Evolutionary conservation across 805 yeast species (phyloP).

Genomic region (Vanderwaltozyma polyspora): DNA sequence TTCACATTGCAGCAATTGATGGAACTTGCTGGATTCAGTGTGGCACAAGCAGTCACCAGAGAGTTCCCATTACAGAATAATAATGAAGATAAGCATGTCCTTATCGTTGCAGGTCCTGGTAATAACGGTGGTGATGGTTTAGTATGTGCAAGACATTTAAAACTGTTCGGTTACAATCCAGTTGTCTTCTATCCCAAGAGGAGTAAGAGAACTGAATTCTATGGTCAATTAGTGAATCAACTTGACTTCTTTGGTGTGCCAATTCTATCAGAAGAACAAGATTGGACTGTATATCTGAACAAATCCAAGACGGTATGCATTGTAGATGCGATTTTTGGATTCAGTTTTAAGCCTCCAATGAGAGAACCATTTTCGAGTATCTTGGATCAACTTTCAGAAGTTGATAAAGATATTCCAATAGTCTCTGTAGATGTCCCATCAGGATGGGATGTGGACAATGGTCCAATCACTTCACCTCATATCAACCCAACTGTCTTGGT

Average conservation of each 20-base stretch:
- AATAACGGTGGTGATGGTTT: conserved; percentile 95
- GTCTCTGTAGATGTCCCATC: conserved; percentile 87
- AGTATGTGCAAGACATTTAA: conserved; percentile 87
- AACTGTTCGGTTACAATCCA: conserved; percentile 69
- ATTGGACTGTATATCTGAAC: conserved; percentile 22
- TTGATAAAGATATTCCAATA: conserved; percentile 38
- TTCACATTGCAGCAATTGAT: conserved; percentile 36
- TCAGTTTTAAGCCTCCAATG: conserved; percentile 83
- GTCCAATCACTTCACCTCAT: conserved; percentile 42
- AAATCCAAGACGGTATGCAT: conserved; percentile 34
- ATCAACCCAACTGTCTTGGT: conserved; percentile 59
- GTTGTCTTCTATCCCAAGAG: conserved; percentile 68
- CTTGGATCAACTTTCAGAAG: conserved; percentile 30
- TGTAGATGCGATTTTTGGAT: conserved; percentile 85
- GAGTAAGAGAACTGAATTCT: conserved; percentile 44
- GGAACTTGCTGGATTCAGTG: conserved; percentile 95
- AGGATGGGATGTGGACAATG: conserved; percentile 93
- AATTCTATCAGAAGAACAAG: conserved; percentile 34
- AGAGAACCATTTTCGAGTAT: conserved; percentile 60
- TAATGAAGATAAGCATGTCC: conserved; percentile 33
- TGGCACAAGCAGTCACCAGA: conserved; percentile 72
- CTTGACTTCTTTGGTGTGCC: conserved; percentile 52
- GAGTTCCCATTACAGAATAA: conserved; percentile 41
- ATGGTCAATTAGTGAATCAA: conserved; percentile 52
- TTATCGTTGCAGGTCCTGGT: conserved; percentile 88